These are phyloP conservation scores for Rhizopogon vulgaris DNA, from an alignment of 768 basidiomycete genomes.

Conservation along the genomic window DNA sequence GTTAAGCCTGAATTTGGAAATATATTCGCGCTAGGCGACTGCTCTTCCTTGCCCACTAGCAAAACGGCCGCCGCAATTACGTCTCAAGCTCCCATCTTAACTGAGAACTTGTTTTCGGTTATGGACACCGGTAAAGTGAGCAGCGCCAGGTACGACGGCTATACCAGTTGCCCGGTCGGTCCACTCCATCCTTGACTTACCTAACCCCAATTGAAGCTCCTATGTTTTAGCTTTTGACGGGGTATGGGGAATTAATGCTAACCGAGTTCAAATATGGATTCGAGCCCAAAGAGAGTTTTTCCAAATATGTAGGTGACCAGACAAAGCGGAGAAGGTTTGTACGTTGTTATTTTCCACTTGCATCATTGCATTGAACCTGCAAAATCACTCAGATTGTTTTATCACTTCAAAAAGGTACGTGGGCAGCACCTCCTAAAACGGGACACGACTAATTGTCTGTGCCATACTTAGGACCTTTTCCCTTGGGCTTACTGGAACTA, in stretches of 20 bases:
- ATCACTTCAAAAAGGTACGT: conserved; percentile 77
- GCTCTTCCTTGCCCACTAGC: conserved; percentile 85
- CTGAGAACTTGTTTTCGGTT: conserved; percentile 79
- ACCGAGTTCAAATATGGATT: conserved; percentile 94
- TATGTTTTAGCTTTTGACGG: conserved; percentile 57
- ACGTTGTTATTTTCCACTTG: neutral
- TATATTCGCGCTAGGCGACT: conserved; percentile 90
- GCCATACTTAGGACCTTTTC: conserved; percentile 22
- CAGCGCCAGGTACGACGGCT: conserved; percentile 76
- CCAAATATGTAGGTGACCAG: conserved; percentile 64
- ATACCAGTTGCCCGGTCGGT: conserved; percentile 81
- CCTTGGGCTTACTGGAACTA: conserved; percentile 67
- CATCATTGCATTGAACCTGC: conserved; percentile 6
- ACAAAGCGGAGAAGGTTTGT: conserved; percentile 64
- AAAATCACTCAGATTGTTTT: conserved; percentile 53
- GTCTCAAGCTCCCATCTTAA: conserved; percentile 83
- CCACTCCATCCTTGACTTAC: conserved; percentile 2
- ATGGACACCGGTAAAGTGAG: conserved; percentile 69
- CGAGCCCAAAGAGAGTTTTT: conserved; percentile 83
- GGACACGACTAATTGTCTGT: neutral
- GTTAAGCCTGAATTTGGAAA: conserved; percentile 74
- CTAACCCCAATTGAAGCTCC: neutral
- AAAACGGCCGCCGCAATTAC: conserved; percentile 96
- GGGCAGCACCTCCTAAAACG: neutral
- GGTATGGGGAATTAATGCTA: conserved; percentile 78